A percentile compares a stretch with the other conserved stretches of the same genome.
These are phyloP conservation scores for Trichoderma koningii DNA, from an alignment of 2,329 filamentous ascomycete genomes.

Conservation along the genomic window DNA sequence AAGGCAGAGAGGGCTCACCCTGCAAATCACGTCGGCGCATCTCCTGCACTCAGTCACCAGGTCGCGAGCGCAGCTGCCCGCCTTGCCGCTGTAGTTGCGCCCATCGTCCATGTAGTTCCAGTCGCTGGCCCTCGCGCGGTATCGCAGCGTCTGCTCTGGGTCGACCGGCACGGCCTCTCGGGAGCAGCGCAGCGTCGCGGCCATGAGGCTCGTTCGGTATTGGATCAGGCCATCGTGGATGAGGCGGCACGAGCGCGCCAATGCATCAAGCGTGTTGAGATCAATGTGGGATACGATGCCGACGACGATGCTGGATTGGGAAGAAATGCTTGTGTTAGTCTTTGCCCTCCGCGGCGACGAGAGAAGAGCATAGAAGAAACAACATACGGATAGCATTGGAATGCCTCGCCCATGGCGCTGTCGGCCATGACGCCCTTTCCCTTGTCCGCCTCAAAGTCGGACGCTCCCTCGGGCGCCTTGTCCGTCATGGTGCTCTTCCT, in stretches of 20 bases:
- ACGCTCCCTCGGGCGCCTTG: not conserved
- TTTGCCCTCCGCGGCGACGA: not conserved
- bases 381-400: constrained; percentile 43
- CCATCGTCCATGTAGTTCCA: constrained; percentile 62
- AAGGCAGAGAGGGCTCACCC: constrained; percentile 57
- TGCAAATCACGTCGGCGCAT: constrained; percentile 76
- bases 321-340: constrained; percentile 6
- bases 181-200: constrained; percentile 75
- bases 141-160: constrained; percentile 58
- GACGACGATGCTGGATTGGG: constrained; percentile 67
- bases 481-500: constrained; percentile 18
- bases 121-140: constrained; percentile 54
- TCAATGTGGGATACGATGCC: constrained; percentile 78
- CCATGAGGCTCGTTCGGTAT: constrained; percentile 72
- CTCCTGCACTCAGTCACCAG: constrained; percentile 81
- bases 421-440: not conserved
- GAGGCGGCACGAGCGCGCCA: constrained; percentile 79
- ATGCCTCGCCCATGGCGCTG: constrained; percentile 37
- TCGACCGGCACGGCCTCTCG: constrained; percentile 65
- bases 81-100: constrained; percentile 62
- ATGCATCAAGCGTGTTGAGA: constrained; percentile 80
- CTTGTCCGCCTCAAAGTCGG: constrained; percentile 1
- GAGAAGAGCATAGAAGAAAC: not conserved
- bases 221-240: constrained; percentile 77
- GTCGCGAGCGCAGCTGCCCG: constrained; percentile 80